Conservation (phyloP, 495 filamentous ascomycete genomes). For the Tuber microsphaerosporum region DNA sequence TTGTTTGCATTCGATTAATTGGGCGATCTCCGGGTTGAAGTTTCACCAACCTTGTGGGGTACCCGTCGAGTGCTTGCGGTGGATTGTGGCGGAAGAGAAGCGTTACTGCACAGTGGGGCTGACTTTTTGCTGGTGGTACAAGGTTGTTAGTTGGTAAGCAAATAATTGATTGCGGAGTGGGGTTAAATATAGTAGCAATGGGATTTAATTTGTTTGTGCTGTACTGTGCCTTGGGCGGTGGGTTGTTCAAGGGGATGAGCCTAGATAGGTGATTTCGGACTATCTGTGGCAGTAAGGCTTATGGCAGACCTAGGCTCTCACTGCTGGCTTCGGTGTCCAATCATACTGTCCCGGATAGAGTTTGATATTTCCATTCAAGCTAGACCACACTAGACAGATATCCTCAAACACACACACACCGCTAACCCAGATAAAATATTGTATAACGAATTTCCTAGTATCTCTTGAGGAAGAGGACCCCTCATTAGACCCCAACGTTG, state of each 20-base stretch:
- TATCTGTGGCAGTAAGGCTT: too few relatives aligned
- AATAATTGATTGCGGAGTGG: not conserved
- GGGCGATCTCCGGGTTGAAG: not conserved
- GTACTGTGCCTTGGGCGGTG: not conserved
- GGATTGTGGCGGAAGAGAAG: not conserved
- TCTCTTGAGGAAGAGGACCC: not conserved
- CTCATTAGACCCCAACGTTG: too few relatives aligned
- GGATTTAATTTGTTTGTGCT: not conserved
- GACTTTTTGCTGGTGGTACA: not conserved
- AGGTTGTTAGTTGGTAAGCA: not conserved
- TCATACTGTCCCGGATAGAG: too few relatives aligned
- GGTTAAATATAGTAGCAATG: not conserved
- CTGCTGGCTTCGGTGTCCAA: too few relatives aligned
- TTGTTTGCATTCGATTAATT: not conserved
- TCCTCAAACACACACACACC: not conserved
- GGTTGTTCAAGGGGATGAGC: too few relatives aligned
- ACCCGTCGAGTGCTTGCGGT: too few relatives aligned
- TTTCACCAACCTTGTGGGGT: not conserved
- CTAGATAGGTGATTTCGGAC: too few relatives aligned
- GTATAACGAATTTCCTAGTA: not conserved
- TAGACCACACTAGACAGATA: not conserved
- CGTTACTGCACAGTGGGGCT: not conserved
- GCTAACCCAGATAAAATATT: not conserved
- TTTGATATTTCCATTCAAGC: not conserved
- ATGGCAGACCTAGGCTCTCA: too few relatives aligned